phyloP scores from a whole-genome alignment of 768 basidiomycete species.

The Hericium erinaceus region DNA sequence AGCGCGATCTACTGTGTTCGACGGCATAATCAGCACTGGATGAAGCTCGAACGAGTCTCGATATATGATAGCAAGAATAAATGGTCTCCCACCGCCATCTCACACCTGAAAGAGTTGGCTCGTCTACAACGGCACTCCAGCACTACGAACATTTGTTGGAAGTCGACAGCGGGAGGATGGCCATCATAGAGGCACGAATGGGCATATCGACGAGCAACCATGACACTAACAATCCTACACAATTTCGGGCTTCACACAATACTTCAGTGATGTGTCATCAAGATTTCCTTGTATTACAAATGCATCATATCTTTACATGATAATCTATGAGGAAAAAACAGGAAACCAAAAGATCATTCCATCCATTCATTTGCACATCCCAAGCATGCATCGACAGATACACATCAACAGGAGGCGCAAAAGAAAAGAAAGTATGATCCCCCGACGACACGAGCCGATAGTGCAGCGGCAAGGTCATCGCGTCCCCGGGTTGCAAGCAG shows the following conservation, averaged over 20 bases:
- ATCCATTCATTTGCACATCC: conserved; percentile 4
- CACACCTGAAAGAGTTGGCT: no score
- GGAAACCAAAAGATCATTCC: neutral
- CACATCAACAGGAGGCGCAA: neutral
- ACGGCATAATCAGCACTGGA: neutral
- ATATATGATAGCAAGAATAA: neutral
- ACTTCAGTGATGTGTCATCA: no score
- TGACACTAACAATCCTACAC: no score
- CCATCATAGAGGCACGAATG: no score
- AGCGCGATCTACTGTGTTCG: neutral
- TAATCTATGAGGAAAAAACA: neutral
- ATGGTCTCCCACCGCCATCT: neutral
- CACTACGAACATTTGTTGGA: no score
- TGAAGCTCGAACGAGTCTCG: neutral
- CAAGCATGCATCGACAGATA: neutral
- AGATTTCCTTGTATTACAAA: neutral
- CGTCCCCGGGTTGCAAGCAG: conserved; percentile 15
- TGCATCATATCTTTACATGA: neutral
- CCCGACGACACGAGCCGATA: conserved; percentile 14
- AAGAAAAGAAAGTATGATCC: conserved; percentile 3
- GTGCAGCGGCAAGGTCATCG: conserved; percentile 15
- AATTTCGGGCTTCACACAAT: no score
- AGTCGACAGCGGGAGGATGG: no score
- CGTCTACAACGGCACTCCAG: no score
- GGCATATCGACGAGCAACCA: no score